Evolutionary conservation across 2,329 filamentous ascomycete species (phyloP).

Genomic region (Thelonectria rubi): DNA sequence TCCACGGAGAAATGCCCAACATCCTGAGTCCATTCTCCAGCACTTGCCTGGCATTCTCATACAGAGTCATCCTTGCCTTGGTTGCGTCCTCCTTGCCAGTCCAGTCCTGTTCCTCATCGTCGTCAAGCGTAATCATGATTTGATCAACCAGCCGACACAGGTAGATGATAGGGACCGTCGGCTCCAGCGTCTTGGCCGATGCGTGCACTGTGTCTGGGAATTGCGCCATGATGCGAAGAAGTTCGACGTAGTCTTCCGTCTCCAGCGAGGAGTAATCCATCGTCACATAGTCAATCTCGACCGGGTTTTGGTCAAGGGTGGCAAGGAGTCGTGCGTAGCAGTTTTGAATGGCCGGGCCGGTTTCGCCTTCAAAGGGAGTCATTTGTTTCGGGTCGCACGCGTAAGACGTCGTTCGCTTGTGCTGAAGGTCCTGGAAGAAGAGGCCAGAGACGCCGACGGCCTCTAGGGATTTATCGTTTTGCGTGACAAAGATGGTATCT

Average conservation of each 20-base stretch:
- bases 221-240: constrained; percentile 66
- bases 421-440: constrained; percentile 39
- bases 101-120: constrained; percentile 55
- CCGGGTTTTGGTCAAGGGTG: constrained; percentile 8
- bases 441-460: constrained; percentile 30
- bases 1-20: constrained; percentile 48
- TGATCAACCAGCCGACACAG: constrained; percentile 46
- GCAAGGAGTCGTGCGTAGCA: constrained; percentile 34
- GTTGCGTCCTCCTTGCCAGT: constrained; percentile 56
- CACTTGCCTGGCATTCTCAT: constrained; percentile 53
- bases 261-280: constrained; percentile 33
- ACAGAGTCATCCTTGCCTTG: constrained; percentile 66
- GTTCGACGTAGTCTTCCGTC: constrained; percentile 35
- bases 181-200: constrained; percentile 72
- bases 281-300: constrained; percentile 22
- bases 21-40: constrained; percentile 47
- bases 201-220: constrained; percentile 73
- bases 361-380: constrained; percentile 23
- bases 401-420: constrained; percentile 39
- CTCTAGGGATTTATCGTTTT: constrained; percentile 26
- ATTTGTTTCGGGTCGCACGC: constrained; percentile 47
- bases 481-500: constrained; percentile 8
- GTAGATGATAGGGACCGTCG: constrained; percentile 71
- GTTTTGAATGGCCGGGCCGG: constrained; percentile 36
- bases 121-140: constrained; percentile 53